A percentile compares a stretch with the other conserved stretches of the same genome.
phyloP scores from a whole-genome alignment of 371 early-diverging fungal species.

The Capniomyces stellatus region DNA sequence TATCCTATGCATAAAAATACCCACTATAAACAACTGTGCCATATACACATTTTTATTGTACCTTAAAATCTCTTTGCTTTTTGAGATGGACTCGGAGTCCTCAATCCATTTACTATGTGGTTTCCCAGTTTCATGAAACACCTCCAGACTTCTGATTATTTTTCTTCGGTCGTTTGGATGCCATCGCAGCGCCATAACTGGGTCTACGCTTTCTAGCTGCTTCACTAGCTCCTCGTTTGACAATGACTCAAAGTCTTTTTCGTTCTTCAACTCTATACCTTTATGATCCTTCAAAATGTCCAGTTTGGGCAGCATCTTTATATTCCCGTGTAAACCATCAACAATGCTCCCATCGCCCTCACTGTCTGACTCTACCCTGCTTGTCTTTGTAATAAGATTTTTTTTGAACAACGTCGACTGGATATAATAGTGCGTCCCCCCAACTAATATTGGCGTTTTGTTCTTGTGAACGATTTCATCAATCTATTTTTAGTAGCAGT shows the following conservation, averaged over 20 bases:
- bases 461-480: slow-evolving; percentile 41
- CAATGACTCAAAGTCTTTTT: slow-evolving; percentile 5
- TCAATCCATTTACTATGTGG: slow-evolving; percentile 32
- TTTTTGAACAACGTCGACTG: slow-evolving; percentile 71
- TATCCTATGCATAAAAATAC: too few species aligned
- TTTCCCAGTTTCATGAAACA: slow-evolving; percentile 50
- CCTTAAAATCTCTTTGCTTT: too few species aligned
- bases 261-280: too few species aligned
- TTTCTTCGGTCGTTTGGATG: slow-evolving; percentile 79
- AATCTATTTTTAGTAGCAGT: slow-evolving; percentile 55
- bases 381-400: slow-evolving; percentile 28
- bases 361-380: background rate
- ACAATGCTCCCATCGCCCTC: too few species aligned
- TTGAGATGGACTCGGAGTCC: too few species aligned
- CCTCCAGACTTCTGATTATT: slow-evolving; percentile 56
- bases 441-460: slow-evolving; percentile 72
- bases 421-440: slow-evolving; percentile 92
- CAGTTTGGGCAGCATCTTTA: too few species aligned
- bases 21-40: too few species aligned
- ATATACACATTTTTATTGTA: too few species aligned
- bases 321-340: too few species aligned
- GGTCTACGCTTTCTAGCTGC: slow-evolving; percentile 50
- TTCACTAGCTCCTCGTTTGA: slow-evolving; percentile 10
- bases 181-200: slow-evolving; percentile 79
- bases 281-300: background rate